These are phyloP conservation scores for Artemisia argyi DNA, from an alignment of 129 eudicot genomes.

Conservation along the genomic window DNA sequence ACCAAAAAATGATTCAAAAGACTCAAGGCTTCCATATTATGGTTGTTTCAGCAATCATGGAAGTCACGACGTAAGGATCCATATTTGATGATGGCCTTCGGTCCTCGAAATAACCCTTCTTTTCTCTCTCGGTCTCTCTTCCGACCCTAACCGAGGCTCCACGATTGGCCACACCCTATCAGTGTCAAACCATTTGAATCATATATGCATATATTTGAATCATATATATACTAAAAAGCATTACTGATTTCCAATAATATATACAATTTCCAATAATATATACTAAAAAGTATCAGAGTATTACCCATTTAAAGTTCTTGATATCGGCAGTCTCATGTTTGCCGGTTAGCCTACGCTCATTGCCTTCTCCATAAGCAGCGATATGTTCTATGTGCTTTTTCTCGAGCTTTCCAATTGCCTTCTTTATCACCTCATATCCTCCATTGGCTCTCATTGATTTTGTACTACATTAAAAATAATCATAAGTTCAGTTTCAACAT, in stretches of 20 bases:
- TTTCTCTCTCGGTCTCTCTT: slow-evolving; percentile 73
- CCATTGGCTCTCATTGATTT: slow-evolving; percentile 75
- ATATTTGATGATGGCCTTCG: slow-evolving; percentile 86
- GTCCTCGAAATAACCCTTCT: slow-evolving; percentile 85
- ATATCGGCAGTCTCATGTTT: slow-evolving; percentile 81
- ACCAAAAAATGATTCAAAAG: background rate
- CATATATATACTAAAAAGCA: too few relatives aligned
- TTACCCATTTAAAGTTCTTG: slow-evolving; percentile 73
- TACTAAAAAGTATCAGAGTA: too few relatives aligned
- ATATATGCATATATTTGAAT: background rate
- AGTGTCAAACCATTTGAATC: background rate
- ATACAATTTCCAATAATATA: too few relatives aligned
- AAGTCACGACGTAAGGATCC: slow-evolving; percentile 87
- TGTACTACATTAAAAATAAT: slow-evolving; percentile 42
- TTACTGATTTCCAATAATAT: too few relatives aligned
- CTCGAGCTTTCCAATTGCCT: slow-evolving; percentile 74
- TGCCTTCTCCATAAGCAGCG: slow-evolving; percentile 87
- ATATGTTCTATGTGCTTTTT: slow-evolving; percentile 76
- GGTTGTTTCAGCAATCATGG: slow-evolving; percentile 91
- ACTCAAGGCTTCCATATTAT: slow-evolving; percentile 59
- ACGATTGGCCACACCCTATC: slow-evolving; percentile 81
- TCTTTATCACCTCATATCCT: slow-evolving; percentile 64
- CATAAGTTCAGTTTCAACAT: background rate
- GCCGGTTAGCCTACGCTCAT: slow-evolving; percentile 84
- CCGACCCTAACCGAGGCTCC: slow-evolving; percentile 85